Base-by-base conservation (phyloP, 257 asterid genomes). In the Fraxinus cuspidata region DNA sequence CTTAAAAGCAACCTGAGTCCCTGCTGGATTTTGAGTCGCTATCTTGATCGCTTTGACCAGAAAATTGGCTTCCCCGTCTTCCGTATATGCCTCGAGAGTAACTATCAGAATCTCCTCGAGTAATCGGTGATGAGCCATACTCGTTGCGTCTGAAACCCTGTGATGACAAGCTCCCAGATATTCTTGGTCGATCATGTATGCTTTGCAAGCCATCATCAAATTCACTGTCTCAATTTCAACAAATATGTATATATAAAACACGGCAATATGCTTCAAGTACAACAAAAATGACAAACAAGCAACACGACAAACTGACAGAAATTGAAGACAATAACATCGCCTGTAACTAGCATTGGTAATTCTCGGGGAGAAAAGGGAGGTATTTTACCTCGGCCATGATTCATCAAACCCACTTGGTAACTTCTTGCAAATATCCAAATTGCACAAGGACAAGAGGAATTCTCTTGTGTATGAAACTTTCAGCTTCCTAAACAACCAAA, bases 61-160 rank as follows among this genome's bases (percentile, higher is more conserved):
- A 86, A 49, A 91, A 82, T 75, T 93, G 98, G 80, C 80, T 86
- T 40, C 88, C 97, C 97, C 98, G 89, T 84, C 94, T 89, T 47
- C 94, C 98, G 79, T 89, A 82, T 77, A 12, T 81, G 76, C 88
- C 83, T 67, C 92, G 88, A 74, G 90, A 73, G 74, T 86, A 80
- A 79, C 31, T 82, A 74, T 85, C 81, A 44, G 87, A 63, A 73
- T 90, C 94, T 76, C 90, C 96, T 63, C 93, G 84, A 70, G 96
- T 86, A 68, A 96, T 96, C 63, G 96, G 97, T 23, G 97, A 92
- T 51, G 93, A 90, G 70, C 93, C 76, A 83, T 87, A 84, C 2
- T 92, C 97, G 11, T 47, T 87, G 67, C 87, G 88, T 83, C 90
- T 87, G 83, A 87, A 84, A 73, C 97, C 88, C 79, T 86, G 97